Evolutionary conservation across 2,329 filamentous ascomycete species (phyloP).

Genomic region (Microcyclospora tardicrescens): DNA sequence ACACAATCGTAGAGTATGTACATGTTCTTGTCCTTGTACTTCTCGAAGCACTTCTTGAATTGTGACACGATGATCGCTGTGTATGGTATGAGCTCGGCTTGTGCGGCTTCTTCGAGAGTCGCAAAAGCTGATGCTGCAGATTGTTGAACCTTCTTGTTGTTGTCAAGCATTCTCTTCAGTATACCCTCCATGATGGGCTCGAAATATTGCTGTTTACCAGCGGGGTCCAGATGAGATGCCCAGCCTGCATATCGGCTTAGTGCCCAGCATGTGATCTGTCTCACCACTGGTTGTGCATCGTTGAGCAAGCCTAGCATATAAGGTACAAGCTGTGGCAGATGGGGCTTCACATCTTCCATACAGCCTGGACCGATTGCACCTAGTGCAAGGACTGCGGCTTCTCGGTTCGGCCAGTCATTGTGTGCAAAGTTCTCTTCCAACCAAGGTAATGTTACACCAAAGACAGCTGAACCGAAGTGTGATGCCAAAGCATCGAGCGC

Average conservation of each 20-base stretch:
- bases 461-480: conserved; percentile 78
- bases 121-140: conserved; percentile 93
- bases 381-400: conserved; percentile 85
- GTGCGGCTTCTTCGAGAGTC: conserved; percentile 87
- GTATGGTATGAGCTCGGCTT: conserved; percentile 67
- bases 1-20: conserved; percentile 98
- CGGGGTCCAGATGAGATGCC: conserved; percentile 63
- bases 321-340: conserved; percentile 78
- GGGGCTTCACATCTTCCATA: conserved; percentile 75
- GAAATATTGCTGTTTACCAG: conserved; percentile 65
- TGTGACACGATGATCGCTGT: conserved; percentile 81
- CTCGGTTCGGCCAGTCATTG: conserved; percentile 77
- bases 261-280: conserved; percentile 97
- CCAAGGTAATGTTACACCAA: conserved; percentile 84
- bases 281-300: conserved; percentile 77
- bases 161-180: conserved; percentile 84
- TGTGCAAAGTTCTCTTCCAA: conserved; percentile 81
- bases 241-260: conserved; percentile 85
- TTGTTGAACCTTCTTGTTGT: conserved; percentile 96
- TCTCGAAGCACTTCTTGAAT: conserved; percentile 80
- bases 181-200: conserved; percentile 97
- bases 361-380: conserved; percentile 93
- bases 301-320: conserved; percentile 79
- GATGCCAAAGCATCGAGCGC: conserved; percentile 87
- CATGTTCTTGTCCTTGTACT: conserved; percentile 98